A percentile compares a stretch with the other conserved stretches of the same genome.
Conservation (phyloP, 164 flowering plant species). For the Paratinospora sagittata region DNA sequence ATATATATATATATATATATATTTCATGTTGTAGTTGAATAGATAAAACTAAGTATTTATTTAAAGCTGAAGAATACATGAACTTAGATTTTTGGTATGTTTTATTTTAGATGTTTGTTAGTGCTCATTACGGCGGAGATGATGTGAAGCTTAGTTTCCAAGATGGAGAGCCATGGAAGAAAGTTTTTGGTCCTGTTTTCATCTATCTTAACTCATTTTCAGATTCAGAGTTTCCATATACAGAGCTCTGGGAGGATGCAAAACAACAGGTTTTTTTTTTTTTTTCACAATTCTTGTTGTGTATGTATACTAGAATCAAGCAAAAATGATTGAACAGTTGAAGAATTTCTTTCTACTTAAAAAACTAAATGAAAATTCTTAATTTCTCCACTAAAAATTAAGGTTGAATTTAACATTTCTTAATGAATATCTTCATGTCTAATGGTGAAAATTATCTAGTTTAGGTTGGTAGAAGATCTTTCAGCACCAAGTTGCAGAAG, state of each 20-base stretch:
- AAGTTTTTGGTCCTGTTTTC: slow-evolving; percentile 87
- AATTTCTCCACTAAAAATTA: neutral
- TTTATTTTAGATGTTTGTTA: slow-evolving; percentile 54
- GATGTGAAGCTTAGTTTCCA: slow-evolving; percentile 34
- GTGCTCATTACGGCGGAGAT: slow-evolving; percentile 71
- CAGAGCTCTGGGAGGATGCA: slow-evolving; percentile 71
- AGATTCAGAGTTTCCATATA: slow-evolving; percentile 24
- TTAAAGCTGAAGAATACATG: neutral
- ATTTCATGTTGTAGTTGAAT: neutral
- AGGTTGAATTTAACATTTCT: neutral
- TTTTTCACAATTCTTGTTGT: too few relatives aligned
- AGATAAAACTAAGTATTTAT: too few relatives aligned
- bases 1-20: neutral
- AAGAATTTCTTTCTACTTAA: too few relatives aligned
- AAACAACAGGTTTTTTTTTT: slow-evolving; percentile 45
- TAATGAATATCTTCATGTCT: neutral
- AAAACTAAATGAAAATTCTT: neutral
- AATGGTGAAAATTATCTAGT: neutral
- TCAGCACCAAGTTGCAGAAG: neutral
- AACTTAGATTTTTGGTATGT: neutral
- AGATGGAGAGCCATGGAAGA: slow-evolving; percentile 80
- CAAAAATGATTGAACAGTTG: too few relatives aligned
- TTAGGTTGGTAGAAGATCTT: neutral
- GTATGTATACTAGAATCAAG: too few relatives aligned
- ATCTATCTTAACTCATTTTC: slow-evolving; percentile 57